Evolutionary conservation across 2,329 filamentous ascomycete genomes (phyloP).

Genomic region (Monilinia aucupariae): DNA sequence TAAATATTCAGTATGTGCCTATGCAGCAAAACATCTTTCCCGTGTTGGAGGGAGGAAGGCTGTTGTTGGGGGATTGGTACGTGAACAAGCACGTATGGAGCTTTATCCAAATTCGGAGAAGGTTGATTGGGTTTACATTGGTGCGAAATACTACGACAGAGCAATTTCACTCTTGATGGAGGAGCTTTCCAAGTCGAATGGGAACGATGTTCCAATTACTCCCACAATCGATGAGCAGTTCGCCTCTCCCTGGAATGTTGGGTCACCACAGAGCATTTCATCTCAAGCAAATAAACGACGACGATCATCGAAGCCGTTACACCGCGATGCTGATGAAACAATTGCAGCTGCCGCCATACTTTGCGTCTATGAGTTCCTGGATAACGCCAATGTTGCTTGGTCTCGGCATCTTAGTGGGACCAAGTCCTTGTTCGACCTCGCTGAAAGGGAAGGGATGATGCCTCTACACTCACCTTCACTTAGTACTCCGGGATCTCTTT

Average conservation of each 20-base stretch:
- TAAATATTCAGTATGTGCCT: constrained; percentile 52
- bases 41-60: constrained; percentile 49
- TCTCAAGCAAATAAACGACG: constrained; percentile 37
- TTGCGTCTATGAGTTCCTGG: constrained; percentile 63
- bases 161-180: constrained; percentile 47
- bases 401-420: constrained; percentile 59
- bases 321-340: constrained; percentile 50
- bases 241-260: constrained; percentile 26
- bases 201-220: constrained; percentile 25
- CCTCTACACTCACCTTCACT: constrained; percentile 40
- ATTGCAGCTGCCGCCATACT: constrained; percentile 61
- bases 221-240: constrained; percentile 34
- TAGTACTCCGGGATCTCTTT: constrained; percentile 34
- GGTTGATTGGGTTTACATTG: constrained; percentile 55
- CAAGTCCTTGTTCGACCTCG: constrained; percentile 54
- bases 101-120: constrained; percentile 42
- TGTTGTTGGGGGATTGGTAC: constrained; percentile 43
- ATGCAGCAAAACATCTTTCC: constrained; percentile 56
- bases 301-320: constrained; percentile 38
- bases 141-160: constrained; percentile 55
- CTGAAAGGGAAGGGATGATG: constrained; percentile 45
- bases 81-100: constrained; percentile 47
- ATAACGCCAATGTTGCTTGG: constrained; percentile 58
- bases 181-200: constrained; percentile 33
- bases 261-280: constrained; percentile 28